Percentiles rank a stretch among this genome's conserved stretches.
phyloP scores from a whole-genome alignment of 495 filamentous ascomycete genomes.

The Durotheca rogersii region DNA sequence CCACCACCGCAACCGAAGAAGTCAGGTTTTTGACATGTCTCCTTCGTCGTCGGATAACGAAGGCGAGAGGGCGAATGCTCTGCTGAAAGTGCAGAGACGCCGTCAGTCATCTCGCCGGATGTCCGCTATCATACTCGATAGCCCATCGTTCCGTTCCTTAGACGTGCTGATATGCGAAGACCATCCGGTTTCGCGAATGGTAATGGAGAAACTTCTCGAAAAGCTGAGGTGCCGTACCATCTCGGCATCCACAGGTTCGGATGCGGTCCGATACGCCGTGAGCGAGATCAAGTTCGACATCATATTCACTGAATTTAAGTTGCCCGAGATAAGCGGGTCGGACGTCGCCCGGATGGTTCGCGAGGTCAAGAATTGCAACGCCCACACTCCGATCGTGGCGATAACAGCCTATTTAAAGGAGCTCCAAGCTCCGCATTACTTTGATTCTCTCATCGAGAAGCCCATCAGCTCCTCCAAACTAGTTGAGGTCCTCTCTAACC shows the following conservation, averaged over 20 bases:
- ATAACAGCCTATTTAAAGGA: constrained; percentile 98
- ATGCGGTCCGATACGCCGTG: constrained; percentile 88
- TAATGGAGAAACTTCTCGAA: constrained; percentile 95
- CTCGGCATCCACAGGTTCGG: constrained; percentile 79
- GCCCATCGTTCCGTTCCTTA: constrained; percentile 84
- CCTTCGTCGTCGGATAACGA: constrained; percentile 98
- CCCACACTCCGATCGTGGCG: constrained; percentile 91
- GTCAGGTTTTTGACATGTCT: constrained; percentile 93
- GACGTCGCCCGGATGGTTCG: constrained; percentile 97
- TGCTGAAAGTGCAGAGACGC: constrained; percentile 89
- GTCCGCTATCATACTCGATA: constrained; percentile 80
- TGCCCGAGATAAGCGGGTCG: constrained; percentile 90
- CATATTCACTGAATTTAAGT: constrained; percentile 94
- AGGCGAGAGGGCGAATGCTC: constrained; percentile 82
- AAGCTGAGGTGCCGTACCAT: constrained; percentile 96
- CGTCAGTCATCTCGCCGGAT: constrained; percentile 88
- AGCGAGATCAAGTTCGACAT: constrained; percentile 95
- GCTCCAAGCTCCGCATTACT: constrained; percentile 88
- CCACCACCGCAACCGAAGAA: constrained; percentile 83
- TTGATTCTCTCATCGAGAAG: constrained; percentile 92
- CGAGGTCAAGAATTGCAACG: constrained; percentile 89
- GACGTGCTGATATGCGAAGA: constrained; percentile 97
- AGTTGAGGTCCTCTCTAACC: constrained; percentile 76
- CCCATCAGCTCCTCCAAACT: constrained; percentile 88
- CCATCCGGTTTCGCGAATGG: constrained; percentile 92